phyloP scores from a whole-genome alignment of 768 basidiomycete species.

The Auricularia auricula-judae region DNA sequence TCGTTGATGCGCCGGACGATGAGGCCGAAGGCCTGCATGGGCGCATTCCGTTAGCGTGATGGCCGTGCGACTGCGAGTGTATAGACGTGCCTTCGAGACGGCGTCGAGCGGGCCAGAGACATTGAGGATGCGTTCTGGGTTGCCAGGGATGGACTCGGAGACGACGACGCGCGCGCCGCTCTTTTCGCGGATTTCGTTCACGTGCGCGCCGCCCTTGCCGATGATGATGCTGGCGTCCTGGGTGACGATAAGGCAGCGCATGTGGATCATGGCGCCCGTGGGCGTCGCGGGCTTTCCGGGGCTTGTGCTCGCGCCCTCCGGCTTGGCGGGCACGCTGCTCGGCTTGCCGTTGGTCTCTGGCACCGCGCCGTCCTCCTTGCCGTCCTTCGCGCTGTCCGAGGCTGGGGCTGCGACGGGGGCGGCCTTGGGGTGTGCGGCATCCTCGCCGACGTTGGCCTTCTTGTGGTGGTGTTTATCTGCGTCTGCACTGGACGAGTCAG shows the following conservation, averaged over 20 bases:
- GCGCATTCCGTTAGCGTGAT: neutral
- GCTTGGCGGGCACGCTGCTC: neutral
- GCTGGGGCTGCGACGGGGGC: neutral
- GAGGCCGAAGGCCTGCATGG: conserved; percentile 82
- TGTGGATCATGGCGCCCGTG: conserved; percentile 64
- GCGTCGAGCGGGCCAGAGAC: conserved; percentile 95
- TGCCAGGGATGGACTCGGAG: conserved; percentile 96
- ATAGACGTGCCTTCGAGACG: conserved; percentile 77
- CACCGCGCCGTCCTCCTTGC: neutral
- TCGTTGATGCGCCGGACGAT: conserved; percentile 99
- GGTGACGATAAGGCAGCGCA: conserved; percentile 97
- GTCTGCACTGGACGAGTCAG: neutral
- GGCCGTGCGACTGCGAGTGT: neutral
- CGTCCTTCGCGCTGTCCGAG: neutral
- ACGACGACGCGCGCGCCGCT: conserved; percentile 94
- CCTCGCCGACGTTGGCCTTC: neutral
- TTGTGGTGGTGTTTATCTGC: neutral
- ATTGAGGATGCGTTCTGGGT: conserved; percentile 97
- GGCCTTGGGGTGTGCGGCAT: neutral
- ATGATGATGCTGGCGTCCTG: conserved; percentile 99
- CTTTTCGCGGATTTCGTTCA: conserved; percentile 97
- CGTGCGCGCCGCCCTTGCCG: conserved; percentile 88
- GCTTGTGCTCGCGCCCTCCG: neutral
- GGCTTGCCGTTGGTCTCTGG: neutral
- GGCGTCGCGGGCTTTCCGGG: neutral